phyloP scores from a whole-genome alignment of 2,329 filamentous ascomycete genomes.

The Fusarium albidum region DNA sequence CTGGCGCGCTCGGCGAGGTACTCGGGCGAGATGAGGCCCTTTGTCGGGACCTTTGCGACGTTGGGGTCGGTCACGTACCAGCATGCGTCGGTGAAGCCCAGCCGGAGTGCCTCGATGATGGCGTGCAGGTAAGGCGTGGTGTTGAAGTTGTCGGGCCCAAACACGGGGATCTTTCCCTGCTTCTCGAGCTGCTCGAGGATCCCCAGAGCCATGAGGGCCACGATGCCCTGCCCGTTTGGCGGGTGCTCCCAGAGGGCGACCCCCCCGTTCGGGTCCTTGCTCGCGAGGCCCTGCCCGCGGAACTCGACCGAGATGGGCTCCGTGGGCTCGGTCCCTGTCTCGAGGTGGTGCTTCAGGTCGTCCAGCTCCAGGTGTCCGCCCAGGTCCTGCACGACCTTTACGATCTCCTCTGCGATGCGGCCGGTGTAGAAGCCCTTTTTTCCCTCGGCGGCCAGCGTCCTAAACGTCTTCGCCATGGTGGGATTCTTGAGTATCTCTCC shows the following conservation, averaged over 20 bases:
- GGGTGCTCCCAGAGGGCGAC: conserved; percentile 96
- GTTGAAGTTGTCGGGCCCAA: conserved; percentile 79
- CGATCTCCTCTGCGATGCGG: conserved; percentile 79
- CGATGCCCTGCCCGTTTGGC: conserved; percentile 94
- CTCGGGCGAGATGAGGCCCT: conserved; percentile 72
- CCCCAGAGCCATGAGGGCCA: conserved; percentile 92
- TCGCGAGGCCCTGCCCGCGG: conserved; percentile 64
- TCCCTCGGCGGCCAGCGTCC: conserved; percentile 77
- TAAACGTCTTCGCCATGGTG: conserved; percentile 81
- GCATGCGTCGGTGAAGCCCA: conserved; percentile 86
- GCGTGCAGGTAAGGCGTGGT: conserved; percentile 82
- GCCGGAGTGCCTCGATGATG: conserved; percentile 85
- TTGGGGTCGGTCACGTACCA: conserved; percentile 93
- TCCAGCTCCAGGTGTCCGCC: conserved; percentile 82
- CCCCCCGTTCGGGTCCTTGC: conserved; percentile 50
- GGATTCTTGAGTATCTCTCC: conserved; percentile 93
- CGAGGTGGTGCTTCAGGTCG: conserved; percentile 80
- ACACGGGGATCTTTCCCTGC: conserved; percentile 75
- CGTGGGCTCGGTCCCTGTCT: conserved; percentile 75
- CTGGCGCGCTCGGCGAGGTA: conserved; percentile 78
- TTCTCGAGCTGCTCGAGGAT: conserved; percentile 88
- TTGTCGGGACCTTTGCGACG: conserved; percentile 72
- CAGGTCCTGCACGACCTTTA: conserved; percentile 77
- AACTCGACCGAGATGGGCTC: conserved; percentile 86
- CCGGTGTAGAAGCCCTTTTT: conserved; percentile 94